These are phyloP conservation scores for Phalaenopsis equestris DNA, from an alignment of 106 monocot genomes.

Conservation along the genomic window DNA sequence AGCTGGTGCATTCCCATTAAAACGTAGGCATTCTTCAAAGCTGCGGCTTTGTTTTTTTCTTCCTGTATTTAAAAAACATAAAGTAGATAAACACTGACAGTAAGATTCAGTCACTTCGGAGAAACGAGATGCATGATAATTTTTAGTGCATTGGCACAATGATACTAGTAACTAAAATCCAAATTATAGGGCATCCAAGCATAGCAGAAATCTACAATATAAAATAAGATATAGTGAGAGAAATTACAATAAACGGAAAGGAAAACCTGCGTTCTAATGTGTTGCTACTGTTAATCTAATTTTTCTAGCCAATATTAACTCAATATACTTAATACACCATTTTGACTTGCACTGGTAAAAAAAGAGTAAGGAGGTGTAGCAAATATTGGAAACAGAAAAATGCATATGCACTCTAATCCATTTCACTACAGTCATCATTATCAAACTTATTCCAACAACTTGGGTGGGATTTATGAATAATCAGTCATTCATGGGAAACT, in stretches of 20 bases:
- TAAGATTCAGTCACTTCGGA: neutral
- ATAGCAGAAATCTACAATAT: neutral
- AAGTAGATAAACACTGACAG: neutral
- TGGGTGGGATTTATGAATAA: too few relatives aligned
- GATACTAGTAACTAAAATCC: neutral
- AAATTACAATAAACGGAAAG: too few relatives aligned
- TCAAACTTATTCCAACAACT: too few relatives aligned
- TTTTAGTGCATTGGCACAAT: neutral
- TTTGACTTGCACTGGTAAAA: neutral
- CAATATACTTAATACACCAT: neutral
- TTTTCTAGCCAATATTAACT: neutral
- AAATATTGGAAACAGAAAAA: neutral
- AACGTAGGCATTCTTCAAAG: conserved; percentile 98
- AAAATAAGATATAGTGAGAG: too few relatives aligned
- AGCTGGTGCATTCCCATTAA: conserved; percentile 90
- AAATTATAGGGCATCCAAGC: neutral
- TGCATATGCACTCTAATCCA: neutral
- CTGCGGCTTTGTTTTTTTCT: conserved; percentile 87
- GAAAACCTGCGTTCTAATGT: neutral
- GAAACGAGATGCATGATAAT: neutral
- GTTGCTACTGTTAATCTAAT: neutral
- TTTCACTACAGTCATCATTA: neutral
- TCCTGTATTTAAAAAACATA: conserved; percentile 22
- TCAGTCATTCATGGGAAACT: too few relatives aligned
- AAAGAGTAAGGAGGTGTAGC: neutral